Conservation (phyloP, 106 monocot genomes). For the Allium cepa region DNA sequence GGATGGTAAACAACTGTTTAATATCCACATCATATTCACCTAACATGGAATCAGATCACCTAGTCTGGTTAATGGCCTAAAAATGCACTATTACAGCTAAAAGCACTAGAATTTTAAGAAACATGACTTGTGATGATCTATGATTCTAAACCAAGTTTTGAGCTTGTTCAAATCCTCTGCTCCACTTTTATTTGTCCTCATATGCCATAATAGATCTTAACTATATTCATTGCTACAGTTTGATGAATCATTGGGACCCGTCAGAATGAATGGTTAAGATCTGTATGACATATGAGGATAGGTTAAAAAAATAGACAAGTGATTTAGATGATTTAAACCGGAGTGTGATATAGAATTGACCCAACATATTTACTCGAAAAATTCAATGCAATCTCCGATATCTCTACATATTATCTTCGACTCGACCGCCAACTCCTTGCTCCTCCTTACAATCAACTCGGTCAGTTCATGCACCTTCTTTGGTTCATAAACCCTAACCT, state of each 20-base stretch:
- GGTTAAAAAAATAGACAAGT: conserved; percentile 1
- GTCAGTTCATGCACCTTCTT: conserved; percentile 55
- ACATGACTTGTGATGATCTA: too few relatives aligned
- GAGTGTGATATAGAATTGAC: background rate
- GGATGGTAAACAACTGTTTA: too few relatives aligned
- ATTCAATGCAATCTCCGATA: conserved; percentile 74
- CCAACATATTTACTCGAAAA: conserved; percentile 41
- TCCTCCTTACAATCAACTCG: conserved; percentile 38
- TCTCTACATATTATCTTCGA: conserved; percentile 67
- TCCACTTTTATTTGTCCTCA: background rate
- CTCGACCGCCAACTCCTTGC: conserved; percentile 61
- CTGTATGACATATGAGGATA: background rate
- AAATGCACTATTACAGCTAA: too few relatives aligned
- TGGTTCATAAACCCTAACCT: conserved; percentile 42
- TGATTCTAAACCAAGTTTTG: too few relatives aligned
- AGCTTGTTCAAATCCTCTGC: background rate
- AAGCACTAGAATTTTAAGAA: too few relatives aligned
- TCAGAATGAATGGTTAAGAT: background rate
- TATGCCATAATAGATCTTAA: too few relatives aligned
- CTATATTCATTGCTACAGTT: too few relatives aligned
- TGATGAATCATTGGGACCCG: background rate
- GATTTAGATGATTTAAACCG: background rate
- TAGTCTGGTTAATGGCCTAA: too few relatives aligned
- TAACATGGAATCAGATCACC: too few relatives aligned
- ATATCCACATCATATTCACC: too few relatives aligned